Conservation (phyloP, 371 early-diverging fungal genomes). For the Rhizopus stolonifer region DNA sequence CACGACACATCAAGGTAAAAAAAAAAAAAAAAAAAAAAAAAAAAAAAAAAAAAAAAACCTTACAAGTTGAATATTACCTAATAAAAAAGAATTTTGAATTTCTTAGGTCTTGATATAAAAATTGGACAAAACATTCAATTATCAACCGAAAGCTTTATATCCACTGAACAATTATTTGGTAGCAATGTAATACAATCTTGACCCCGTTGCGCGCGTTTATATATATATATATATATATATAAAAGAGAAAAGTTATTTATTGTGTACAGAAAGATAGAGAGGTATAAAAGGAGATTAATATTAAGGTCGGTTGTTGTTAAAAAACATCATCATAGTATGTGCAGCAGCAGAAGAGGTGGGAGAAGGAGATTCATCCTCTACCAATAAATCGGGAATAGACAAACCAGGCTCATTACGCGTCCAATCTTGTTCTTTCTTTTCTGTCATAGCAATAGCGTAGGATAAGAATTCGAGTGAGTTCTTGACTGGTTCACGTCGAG, state of each 20-base stretch:
- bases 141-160: constrained; percentile 18
- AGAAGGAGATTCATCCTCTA: constrained; percentile 1
- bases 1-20: neutral
- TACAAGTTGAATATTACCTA: neutral
- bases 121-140: constrained; percentile 21
- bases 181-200: too few species aligned
- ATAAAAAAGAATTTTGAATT: neutral
- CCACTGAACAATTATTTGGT: constrained; percentile 17
- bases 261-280: neutral
- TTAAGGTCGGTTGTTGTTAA: neutral
- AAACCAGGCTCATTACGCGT: neutral
- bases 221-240: too few species aligned
- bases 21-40: neutral
- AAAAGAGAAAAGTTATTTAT: neutral
- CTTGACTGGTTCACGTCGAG: neutral
- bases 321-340: neutral
- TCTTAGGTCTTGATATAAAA: constrained; percentile 20
- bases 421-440: constrained; percentile 7
- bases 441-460: constrained; percentile 44
- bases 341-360: neutral
- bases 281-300: neutral
- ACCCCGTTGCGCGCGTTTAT: too few species aligned
- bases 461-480: constrained; percentile 36
- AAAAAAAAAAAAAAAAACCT: neutral
- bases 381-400: constrained; percentile 19